Evolutionary conservation across 148 eudicot species (phyloP).

Genomic region (Oxyria digyna): DNA sequence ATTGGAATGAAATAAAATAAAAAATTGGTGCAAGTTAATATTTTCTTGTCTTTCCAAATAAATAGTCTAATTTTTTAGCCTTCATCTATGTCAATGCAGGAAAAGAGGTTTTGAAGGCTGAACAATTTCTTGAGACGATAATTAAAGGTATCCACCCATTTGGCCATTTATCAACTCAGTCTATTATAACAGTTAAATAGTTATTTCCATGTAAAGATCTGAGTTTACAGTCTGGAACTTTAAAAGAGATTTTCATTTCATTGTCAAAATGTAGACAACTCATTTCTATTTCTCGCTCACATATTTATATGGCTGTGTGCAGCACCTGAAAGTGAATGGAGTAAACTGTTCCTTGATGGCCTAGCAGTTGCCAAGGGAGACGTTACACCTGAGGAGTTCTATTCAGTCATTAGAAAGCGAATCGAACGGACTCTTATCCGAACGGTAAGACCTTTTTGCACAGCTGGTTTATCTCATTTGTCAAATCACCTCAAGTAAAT

Average conservation of each 20-base stretch:
- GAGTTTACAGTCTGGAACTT: no score
- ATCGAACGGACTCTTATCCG: constrained; percentile 80
- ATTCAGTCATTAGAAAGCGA: constrained; percentile 69
- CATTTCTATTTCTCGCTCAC: neutral
- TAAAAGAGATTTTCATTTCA: neutral
- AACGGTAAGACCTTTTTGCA: constrained; percentile 37
- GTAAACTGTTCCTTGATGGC: constrained; percentile 51
- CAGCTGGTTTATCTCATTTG: no score
- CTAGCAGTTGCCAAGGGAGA: constrained; percentile 77
- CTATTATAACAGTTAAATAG: neutral
- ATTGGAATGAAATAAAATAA: neutral
- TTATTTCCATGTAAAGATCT: neutral
- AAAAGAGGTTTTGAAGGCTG: constrained; percentile 53
- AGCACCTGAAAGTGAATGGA: constrained; percentile 92
- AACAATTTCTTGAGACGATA: constrained; percentile 74
- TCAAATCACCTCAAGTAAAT: no score
- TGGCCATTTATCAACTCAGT: neutral
- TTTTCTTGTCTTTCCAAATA: neutral
- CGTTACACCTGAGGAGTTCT: constrained; percentile 54
- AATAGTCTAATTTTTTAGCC: neutral
- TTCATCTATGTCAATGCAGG: constrained; percentile 23
- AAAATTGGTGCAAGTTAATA: neutral
- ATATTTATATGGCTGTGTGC: constrained; percentile 12
- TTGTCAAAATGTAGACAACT: neutral
- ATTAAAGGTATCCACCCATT: constrained; percentile 56